Base-by-base conservation (phyloP, 1,284 basidiomycete genomes). In the Moniliophthora roreri region DNA sequence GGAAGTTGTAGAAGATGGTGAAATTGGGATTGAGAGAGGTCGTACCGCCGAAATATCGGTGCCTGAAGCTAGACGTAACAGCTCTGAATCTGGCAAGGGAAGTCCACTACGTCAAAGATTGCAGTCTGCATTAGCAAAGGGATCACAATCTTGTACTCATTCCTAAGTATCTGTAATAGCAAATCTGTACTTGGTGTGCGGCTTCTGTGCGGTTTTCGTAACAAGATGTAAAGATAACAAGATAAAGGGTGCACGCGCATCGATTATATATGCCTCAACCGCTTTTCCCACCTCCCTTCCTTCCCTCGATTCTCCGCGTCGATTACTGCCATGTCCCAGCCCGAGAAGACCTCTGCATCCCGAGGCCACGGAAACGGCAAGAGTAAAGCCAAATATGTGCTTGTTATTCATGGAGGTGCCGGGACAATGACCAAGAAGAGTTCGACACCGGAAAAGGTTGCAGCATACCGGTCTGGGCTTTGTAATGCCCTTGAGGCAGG, bases 321-420 rank as follows among this genome's bases (percentile, higher is more conserved):
- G 11, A 6, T 11, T 11, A 32, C 28, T 32, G 28, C 28, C 28
- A 32, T 32, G 28, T 32, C 28, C 7, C 28, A 6, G 11, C 28
- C 28, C 11, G 28, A 32, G 28, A 32, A 32, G 28, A 32, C 28
- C 7, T 32, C 28, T 32, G 28, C n/a, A n/a, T n/a, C n/a, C n/a
- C n/a, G 11, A 32, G 28, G 28, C 7, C 11, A 6, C n/a, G 41
- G 20, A 5, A 18, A 32, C 28, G 7, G 44, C 28, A 32, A 32
- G 28, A 32, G 28, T 11, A 32, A 6, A 32, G 24, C 13, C 21
- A 56, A 55, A 38, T 76, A 75, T 62, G 78, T 81, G 21, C 75
- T 92, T 0, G 85, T 89, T 45, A 83, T 91, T 54, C 89, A 92
- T 67, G 89, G 89, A 45, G 89, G 89, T n/a, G 87, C 87, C 1